Base-by-base conservation (phyloP, 2,329 filamentous ascomycete genomes). In the Aspergillus piperis region DNA sequence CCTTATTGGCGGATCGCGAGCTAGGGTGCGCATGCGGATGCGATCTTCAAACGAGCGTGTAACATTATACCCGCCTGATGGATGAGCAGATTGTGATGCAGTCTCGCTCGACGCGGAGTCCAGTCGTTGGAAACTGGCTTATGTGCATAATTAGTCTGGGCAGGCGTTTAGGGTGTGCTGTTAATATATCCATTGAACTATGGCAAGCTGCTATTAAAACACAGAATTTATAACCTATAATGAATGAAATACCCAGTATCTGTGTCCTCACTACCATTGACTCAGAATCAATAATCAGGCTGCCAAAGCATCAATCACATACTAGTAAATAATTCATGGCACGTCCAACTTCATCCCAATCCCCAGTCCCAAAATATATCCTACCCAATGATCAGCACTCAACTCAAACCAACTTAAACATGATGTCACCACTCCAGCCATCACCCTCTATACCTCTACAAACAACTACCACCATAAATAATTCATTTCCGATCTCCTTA, bases 91-190 rank as follows among this genome's bases (percentile, higher is more conserved):
- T 3, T 44, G 41, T 19, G 27, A 44, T 42, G 39, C n/a, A 19
- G 41, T 19, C 17, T 44, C 8, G 25, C 25, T 19, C 13, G 15
- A 30, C 8, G 47, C 25, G 25, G 25, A 49, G 44, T 10, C 47
- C 25, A 30, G 23, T 19, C 17, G 4, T 19, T 30, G 44, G 17
- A 21, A 11, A 36, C 25, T 44, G 53, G 53, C 39, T 36, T 47
- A 55, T 55, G 53, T 55, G 53, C 53, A 55, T 55, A 55, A 55
- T 55, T 44, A 55, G 42, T 55, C 53, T 55, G 53, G 53, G 53
- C 21, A 55, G 53, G 53, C 53, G 53, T 55, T 54, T 47, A 27
- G 25, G 51, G 53, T 44, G 53, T 55, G 53, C 38, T 55, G 17
- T 55, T 25, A 44, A 44, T 27, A 32, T 55, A 44, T 27, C 27